Base-by-base conservation (phyloP, 768 basidiomycete genomes). In the Kwoniella pini region DNA sequence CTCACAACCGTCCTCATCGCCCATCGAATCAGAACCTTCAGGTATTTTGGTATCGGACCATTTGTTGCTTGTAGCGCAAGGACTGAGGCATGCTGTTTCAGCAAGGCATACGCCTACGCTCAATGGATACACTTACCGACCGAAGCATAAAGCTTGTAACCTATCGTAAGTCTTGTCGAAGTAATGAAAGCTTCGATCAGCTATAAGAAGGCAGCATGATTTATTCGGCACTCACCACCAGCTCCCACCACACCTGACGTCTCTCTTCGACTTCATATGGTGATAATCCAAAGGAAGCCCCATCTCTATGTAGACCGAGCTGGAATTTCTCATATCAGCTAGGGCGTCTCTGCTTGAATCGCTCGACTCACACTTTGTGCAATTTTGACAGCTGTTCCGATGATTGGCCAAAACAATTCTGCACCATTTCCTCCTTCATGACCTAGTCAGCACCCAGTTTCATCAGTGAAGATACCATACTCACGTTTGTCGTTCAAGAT, bases 231-330 rank as follows among this genome's bases (percentile, higher is more conserved):
- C 69, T 40, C 36, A 70, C 69, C 40, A 75, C 64, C 21, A 75
- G 50, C 54, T 78, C 77, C 75, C 75, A 78, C 65, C 72, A 77
- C 5, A 77, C 70, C 38, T 70, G 68, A 5, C 77, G 57, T 22
- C 77, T 57, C 42, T 74, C 74, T 43, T 72, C 75, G 6, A 69
- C 63, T 45, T 78, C 77, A 30, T 69, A 65, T 4, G 54, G 49
- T 1, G 75, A 75, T 10, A 78, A 59, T 3, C 71, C 75, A 27
- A 75, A 78, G 1, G 59, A 28, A 10, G 71, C 57, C 12, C 75
- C 77, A 63, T 78, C 75, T 10, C 77, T 70, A 63, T 78, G 77
- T 1, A 78, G 50, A 2, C 77, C 77, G n/a, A 78, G 69, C 71
- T 72, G 43, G 5, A 19, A 36, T 15, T 7, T 15, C 6, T 21